phyloP scores from a whole-genome alignment of 352 stramenopile genomes.

The Lagenidium sp. region DNA sequence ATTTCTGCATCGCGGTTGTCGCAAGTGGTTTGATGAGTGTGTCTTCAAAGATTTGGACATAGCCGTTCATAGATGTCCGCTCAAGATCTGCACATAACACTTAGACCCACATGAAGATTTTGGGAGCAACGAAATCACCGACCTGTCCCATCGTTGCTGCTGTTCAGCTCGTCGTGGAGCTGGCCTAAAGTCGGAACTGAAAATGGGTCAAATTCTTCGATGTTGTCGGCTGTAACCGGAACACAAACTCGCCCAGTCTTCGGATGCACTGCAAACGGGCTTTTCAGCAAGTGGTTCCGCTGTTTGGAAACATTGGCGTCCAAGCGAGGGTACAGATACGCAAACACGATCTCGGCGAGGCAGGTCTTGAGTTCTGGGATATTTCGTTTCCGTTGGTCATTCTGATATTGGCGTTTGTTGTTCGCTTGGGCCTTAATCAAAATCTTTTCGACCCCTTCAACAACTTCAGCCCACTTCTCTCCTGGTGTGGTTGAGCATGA shows the following conservation, averaged over 20 bases:
- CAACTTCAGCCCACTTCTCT: slow-evolving; percentile 88
- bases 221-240: slow-evolving; percentile 81
- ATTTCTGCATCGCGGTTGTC: slow-evolving; percentile 52
- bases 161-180: slow-evolving; percentile 78
- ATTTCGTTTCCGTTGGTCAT: slow-evolving; percentile 59
- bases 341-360: slow-evolving; percentile 94
- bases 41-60: slow-evolving; percentile 66
- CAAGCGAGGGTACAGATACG: slow-evolving; percentile 95
- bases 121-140: too few species aligned
- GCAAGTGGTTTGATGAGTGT: slow-evolving; percentile 67
- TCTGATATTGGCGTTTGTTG: slow-evolving; percentile 29
- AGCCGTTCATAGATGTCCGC: slow-evolving; percentile 59
- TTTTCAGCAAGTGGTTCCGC: slow-evolving; percentile 99
- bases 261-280: slow-evolving; percentile 97
- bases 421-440: slow-evolving; percentile 40
- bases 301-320: slow-evolving; percentile 99
- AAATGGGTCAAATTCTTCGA: slow-evolving; percentile 86
- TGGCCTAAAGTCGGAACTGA: slow-evolving; percentile 78
- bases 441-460: slow-evolving; percentile 58
- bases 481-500: slow-evolving; percentile 44
- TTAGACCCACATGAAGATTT: too few species aligned
- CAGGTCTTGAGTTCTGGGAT: slow-evolving; percentile 77
- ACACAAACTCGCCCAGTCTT: slow-evolving; percentile 98
- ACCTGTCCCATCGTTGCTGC: slow-evolving; percentile 8
- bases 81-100: slow-evolving; percentile 16